Evolutionary conservation across 108 stramenopile species (phyloP), one percentile per base, ranked within the genome.

Genomic region (Chaetoceros tenuissimus): DNA sequence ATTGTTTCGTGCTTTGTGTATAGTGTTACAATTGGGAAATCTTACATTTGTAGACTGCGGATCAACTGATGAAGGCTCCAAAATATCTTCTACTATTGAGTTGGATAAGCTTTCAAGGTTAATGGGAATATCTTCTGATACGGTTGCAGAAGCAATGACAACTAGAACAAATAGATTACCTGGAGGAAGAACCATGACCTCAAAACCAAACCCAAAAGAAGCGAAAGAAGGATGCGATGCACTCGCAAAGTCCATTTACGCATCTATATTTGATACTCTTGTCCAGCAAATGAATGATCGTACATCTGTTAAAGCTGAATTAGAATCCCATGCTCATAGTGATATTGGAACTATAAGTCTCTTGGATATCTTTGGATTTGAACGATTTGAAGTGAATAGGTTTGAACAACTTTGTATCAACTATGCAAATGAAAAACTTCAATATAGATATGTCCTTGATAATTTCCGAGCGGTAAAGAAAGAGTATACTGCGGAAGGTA

Each of bases 341-440:
- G 60, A 67, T 7, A 59, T 77, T 53, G 82, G 80, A 16, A 79
- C 81, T 31, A 78, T 96, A 46, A 88, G 87, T 30, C 69, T 96
- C 24, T 69, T 96, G 7, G 98, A 99, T 53, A 99, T 99, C 46
- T 99, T 96, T 69, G 97, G 98, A 18, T 99, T 99, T 66, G 98
- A 99, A 78, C 68, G 82, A 29, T 96, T 99, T 59, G 71, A 80
- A 13, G 66, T 67, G 28, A 99, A 99, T 83, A 73, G 80, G 26
- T 96, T 96, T 59, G 94, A 97, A 63, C 96, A 97, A 64, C 72
- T 97, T 23, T 94, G 94, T 58, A 95, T 97, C 78, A 97, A 97
- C 68, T 95, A 91, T 59, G 84, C 89, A 21, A 97, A 97, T 59
- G 96, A 97, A 61, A 86, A 91, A 40, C 75, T 97, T 24, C 96